These are phyloP conservation scores for Metschnikowia cerradonensis DNA, from an alignment of 805 yeast species.

Conservation along the genomic window DNA sequence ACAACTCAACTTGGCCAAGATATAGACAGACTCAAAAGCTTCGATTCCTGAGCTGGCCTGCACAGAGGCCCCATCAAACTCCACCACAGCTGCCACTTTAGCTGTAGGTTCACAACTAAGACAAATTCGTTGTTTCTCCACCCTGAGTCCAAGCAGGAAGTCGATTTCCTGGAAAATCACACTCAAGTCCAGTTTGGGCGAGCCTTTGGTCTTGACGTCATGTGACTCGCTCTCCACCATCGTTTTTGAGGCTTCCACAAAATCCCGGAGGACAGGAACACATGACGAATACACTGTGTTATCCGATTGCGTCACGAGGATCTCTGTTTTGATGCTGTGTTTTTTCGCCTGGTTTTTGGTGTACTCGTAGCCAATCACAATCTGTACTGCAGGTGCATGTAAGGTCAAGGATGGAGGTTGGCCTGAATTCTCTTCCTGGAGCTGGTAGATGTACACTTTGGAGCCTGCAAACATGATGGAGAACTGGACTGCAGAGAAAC, in stretches of 20 bases:
- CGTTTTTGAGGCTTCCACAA: constrained; percentile 46
- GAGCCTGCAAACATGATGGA: constrained; percentile 67
- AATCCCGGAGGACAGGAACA: constrained; percentile 70
- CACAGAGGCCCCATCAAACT: constrained; percentile 63
- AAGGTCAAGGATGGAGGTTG: constrained; percentile 52
- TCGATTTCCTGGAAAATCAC: constrained; percentile 52
- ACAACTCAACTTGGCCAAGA: constrained; percentile 43
- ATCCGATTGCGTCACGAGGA: constrained; percentile 63
- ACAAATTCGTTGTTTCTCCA: constrained; percentile 70
- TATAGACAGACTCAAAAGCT: constrained; percentile 8
- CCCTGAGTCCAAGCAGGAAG: constrained; percentile 55
- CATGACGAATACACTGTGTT: constrained; percentile 70
- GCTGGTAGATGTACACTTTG: constrained; percentile 45
- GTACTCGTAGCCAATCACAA: constrained; percentile 52
- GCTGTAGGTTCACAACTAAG: constrained; percentile 94
- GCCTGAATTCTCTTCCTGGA: constrained; percentile 37
- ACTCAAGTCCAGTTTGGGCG: constrained; percentile 29
- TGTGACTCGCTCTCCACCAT: constrained; percentile 36
- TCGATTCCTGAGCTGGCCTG: constrained; percentile 46
- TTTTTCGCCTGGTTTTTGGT: constrained; percentile 29
- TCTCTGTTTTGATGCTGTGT: constrained; percentile 48
- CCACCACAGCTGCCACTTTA: constrained; percentile 81
- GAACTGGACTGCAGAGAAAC: constrained; percentile 44
- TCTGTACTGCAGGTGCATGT: constrained; percentile 70
- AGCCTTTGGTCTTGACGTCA: background rate